phyloP scores from a whole-genome alignment of 2,329 filamentous ascomycete species.

The Pezicula carpinea region DNA sequence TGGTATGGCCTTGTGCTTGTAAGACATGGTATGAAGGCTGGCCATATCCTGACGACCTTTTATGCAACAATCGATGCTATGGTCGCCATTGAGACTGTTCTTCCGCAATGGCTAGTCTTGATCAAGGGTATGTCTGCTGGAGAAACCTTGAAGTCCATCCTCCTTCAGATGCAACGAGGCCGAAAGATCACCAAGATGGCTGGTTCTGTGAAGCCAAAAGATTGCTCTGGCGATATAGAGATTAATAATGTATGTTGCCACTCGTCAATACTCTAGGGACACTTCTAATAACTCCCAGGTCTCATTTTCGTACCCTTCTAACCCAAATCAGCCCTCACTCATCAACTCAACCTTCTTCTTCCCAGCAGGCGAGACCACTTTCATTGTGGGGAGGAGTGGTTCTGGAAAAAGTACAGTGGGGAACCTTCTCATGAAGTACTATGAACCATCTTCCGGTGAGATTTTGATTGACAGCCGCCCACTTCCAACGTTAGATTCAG shows the following conservation, averaged over 20 bases:
- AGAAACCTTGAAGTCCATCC: constrained; percentile 49
- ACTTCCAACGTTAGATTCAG: constrained; percentile 55
- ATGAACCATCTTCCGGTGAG: constrained; percentile 58
- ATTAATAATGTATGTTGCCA: constrained; percentile 55
- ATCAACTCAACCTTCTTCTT: constrained; percentile 63
- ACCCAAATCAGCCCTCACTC: constrained; percentile 56
- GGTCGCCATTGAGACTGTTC: constrained; percentile 66
- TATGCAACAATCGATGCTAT: constrained; percentile 76
- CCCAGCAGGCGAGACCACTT: constrained; percentile 66
- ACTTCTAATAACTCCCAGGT: constrained; percentile 45
- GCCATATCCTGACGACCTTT: constrained; percentile 76
- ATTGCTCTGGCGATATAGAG: constrained; percentile 63
- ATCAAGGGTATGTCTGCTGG: constrained; percentile 77
- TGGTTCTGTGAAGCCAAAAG: constrained; percentile 29
- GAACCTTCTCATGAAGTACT: constrained; percentile 75
- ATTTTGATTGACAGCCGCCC: constrained; percentile 65
- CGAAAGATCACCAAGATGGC: constrained; percentile 25
- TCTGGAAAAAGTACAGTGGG: constrained; percentile 89
- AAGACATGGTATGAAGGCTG: constrained; percentile 49
- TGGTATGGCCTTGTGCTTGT: constrained; percentile 79
- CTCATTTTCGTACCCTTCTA: constrained; percentile 77
- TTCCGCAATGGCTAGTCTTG: constrained; percentile 73
- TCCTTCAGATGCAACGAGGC: constrained; percentile 28
- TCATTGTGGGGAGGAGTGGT: constrained; percentile 80
- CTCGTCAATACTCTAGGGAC: background rate